Conservation (phyloP, 2,329 filamentous ascomycete genomes). For the Biscogniauxia marginata region DNA sequence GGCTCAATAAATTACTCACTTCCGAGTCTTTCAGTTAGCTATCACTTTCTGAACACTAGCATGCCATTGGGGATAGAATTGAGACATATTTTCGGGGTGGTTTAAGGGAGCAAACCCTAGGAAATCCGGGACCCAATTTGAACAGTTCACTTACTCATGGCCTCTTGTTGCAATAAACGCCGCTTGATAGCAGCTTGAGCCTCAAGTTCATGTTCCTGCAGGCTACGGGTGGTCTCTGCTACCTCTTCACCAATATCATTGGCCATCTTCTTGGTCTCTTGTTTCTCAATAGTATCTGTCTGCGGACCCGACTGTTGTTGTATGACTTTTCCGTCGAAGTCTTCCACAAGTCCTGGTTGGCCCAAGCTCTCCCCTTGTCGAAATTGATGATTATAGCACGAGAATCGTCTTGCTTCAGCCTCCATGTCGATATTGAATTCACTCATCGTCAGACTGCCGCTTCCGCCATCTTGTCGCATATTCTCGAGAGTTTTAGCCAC, state of each 20-base stretch:
- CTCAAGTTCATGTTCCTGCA: background rate
- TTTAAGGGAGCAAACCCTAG: no score
- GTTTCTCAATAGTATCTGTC: no score
- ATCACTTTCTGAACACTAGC: background rate
- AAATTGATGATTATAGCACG: slow-evolving; percentile 3
- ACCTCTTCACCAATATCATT: background rate
- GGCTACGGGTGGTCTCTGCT: background rate
- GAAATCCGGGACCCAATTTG: background rate
- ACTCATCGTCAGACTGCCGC: slow-evolving; percentile 13
- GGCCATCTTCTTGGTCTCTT: background rate
- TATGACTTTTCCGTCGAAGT: background rate
- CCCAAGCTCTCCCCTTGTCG: slow-evolving; percentile 3
- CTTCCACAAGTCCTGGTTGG: background rate
- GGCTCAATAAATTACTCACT: background rate
- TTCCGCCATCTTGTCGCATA: slow-evolving; percentile 9
- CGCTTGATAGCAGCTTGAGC: slow-evolving; percentile 1
- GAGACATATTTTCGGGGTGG: background rate
- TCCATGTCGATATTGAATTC: slow-evolving; percentile 22
- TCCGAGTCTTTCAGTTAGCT: background rate
- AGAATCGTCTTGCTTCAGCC: slow-evolving; percentile 13
- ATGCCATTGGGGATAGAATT: background rate
- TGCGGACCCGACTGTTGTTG: background rate
- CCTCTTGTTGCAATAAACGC: slow-evolving; percentile 3
- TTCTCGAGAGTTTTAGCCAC: slow-evolving; percentile 19
- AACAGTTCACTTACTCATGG: slow-evolving; percentile 5